phyloP scores from a whole-genome alignment of 352 stramenopile genomes.

The Phytopythium oedochilum region DNA sequence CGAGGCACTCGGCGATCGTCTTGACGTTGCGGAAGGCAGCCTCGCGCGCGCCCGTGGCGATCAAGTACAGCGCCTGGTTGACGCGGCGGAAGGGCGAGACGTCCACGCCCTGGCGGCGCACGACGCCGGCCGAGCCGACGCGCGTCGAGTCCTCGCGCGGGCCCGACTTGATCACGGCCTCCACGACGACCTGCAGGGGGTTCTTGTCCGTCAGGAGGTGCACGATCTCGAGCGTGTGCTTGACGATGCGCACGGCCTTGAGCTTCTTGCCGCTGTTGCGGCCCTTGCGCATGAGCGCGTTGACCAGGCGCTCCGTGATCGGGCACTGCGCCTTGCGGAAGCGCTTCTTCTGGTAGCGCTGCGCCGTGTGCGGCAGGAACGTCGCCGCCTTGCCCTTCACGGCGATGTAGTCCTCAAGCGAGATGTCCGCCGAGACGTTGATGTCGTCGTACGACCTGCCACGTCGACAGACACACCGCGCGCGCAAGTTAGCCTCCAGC shows the following conservation, averaged over 20 bases:
- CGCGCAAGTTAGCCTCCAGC: no score
- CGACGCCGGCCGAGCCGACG: slow-evolving; percentile 98
- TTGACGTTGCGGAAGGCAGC: slow-evolving; percentile 99
- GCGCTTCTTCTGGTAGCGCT: slow-evolving; percentile 99
- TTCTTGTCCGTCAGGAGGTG: slow-evolving; percentile 99
- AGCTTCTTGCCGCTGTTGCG: slow-evolving; percentile 99
- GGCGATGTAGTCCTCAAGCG: slow-evolving; percentile 99
- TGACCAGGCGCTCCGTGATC: slow-evolving; percentile 97
- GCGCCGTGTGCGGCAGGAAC: slow-evolving; percentile 99
- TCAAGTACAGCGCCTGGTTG: slow-evolving; percentile 98
- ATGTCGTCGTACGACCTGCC: slow-evolving; percentile 98
- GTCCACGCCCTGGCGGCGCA: slow-evolving; percentile 99
- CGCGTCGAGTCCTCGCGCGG: slow-evolving; percentile 99
- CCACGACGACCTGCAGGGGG: slow-evolving; percentile 96
- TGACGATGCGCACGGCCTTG: slow-evolving; percentile 98
- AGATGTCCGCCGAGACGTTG: slow-evolving; percentile 97
- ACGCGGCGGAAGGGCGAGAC: slow-evolving; percentile 99
- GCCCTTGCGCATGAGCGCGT: slow-evolving; percentile 98
- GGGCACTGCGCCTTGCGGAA: slow-evolving; percentile 99
- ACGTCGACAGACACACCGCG: background rate
- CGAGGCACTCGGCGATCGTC: slow-evolving; percentile 99
- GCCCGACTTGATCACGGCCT: slow-evolving; percentile 92
- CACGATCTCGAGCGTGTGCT: slow-evolving; percentile 99
- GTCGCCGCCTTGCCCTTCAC: slow-evolving; percentile 98
- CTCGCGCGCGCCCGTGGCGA: slow-evolving; percentile 97